A percentile compares a stretch with the other conserved stretches of the same genome.
phyloP scores from a whole-genome alignment of 2,329 filamentous ascomycete genomes.

The Venturia effusa region DNA sequence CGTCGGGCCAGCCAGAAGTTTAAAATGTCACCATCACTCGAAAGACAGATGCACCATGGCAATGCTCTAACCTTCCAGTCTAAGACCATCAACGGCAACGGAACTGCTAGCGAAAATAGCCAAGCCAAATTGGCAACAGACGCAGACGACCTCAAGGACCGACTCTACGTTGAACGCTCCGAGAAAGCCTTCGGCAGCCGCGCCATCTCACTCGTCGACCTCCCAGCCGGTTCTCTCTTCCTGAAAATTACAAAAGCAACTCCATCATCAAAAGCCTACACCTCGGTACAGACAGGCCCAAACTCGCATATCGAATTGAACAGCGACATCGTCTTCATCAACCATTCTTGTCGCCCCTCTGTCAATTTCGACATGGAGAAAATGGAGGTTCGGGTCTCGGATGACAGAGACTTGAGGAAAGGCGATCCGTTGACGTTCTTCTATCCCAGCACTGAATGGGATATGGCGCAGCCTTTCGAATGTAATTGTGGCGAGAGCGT shows the following conservation, averaged over 20 bases:
- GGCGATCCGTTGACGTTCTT: conserved; percentile 48
- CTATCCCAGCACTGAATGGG: conserved; percentile 66
- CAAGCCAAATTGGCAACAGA: neutral
- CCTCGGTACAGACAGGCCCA: conserved; percentile 39
- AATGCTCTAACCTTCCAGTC: neutral
- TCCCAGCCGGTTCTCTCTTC: conserved; percentile 41
- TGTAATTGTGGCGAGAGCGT: conserved; percentile 48
- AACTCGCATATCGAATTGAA: conserved; percentile 45
- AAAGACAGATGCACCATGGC: neutral
- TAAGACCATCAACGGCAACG: neutral
- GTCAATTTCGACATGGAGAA: conserved; percentile 42
- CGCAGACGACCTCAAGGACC: conserved; percentile 23
- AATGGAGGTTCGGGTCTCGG: conserved; percentile 46
- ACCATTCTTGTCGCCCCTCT: conserved; percentile 44
- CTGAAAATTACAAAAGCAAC: conserved; percentile 37
- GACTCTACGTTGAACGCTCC: conserved; percentile 27
- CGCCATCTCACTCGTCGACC: conserved; percentile 37
- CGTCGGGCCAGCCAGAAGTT: neutral
- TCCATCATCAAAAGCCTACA: conserved; percentile 35
- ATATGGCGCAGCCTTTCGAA: conserved; percentile 60
- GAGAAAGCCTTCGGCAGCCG: conserved; percentile 31
- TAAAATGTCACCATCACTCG: neutral
- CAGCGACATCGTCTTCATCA: conserved; percentile 45
- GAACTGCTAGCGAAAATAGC: neutral
- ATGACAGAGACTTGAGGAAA: conserved; percentile 19